Conservation (phyloP, 768 basidiomycete species). For the Phylloporus sp. region DNA sequence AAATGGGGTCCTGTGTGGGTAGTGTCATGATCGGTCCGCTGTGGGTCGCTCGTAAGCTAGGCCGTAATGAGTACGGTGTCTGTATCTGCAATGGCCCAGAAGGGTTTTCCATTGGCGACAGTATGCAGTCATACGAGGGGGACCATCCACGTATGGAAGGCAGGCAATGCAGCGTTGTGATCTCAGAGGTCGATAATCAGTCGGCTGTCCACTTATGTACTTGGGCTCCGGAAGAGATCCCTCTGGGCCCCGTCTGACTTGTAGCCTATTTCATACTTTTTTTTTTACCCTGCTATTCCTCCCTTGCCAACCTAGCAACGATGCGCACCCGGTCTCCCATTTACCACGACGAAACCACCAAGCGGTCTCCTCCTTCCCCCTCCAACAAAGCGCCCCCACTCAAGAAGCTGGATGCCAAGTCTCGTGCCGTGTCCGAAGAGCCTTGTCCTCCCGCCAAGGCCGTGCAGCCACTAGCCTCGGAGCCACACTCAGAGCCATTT, state of each 20-base stretch:
- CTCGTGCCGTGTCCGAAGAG: constrained; percentile 31
- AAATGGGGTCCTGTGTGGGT: constrained; percentile 17
- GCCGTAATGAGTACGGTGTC: constrained; percentile 17
- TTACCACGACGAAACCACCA: constrained; percentile 25
- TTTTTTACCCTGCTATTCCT: constrained; percentile 9
- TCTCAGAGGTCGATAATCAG: constrained; percentile 30
- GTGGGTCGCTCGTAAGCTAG: constrained; percentile 22
- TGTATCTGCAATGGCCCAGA: constrained; percentile 20
- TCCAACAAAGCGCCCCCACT: constrained; percentile 28
- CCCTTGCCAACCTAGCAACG: constrained; percentile 17
- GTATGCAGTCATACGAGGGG: constrained; percentile 6
- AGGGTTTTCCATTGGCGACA: constrained; percentile 23
- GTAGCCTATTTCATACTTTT: constrained; percentile 24
- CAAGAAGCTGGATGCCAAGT: constrained; percentile 32
- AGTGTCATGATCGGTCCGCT: constrained; percentile 22
- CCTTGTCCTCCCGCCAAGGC: constrained; percentile 9
- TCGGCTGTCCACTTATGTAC: constrained; percentile 31
- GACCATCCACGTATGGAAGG: constrained; percentile 17
- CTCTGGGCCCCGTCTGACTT: constrained; percentile 21
- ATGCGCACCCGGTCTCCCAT: constrained; percentile 31
- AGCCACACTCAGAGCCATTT: constrained; percentile 18
- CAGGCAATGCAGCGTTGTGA: constrained; percentile 24
- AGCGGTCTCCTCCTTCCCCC: constrained; percentile 31
- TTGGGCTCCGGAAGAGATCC: constrained; percentile 21
- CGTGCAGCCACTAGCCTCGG: constrained; percentile 8